phyloP scores from a whole-genome alignment of 495 filamentous ascomycete genomes.

The Glutinoglossum americanum region DNA sequence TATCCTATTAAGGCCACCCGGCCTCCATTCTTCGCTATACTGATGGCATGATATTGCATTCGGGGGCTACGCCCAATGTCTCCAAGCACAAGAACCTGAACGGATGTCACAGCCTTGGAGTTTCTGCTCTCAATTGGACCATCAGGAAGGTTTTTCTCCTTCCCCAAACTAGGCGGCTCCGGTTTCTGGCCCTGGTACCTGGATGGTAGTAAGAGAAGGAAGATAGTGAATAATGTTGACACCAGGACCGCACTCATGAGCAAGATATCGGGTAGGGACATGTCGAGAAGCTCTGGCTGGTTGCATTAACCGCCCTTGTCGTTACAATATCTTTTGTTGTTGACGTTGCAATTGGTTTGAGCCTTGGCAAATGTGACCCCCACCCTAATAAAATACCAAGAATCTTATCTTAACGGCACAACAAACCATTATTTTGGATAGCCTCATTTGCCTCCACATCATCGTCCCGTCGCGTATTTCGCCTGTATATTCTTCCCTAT shows the following conservation, averaged over 20 bases:
- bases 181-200: slow-evolving; percentile 16
- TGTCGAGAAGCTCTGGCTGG: neutral
- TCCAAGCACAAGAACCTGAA: slow-evolving; percentile 87
- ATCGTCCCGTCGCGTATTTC: too few relatives aligned
- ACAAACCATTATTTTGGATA: neutral
- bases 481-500: too few relatives aligned
- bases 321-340: too few relatives aligned
- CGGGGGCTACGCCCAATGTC: slow-evolving; percentile 91
- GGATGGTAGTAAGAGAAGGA: slow-evolving; percentile 29
- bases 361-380: neutral
- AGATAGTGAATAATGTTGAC: slow-evolving; percentile 26
- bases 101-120: slow-evolving; percentile 21
- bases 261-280: slow-evolving; percentile 1
- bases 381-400: too few relatives aligned
- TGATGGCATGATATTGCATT: slow-evolving; percentile 97
- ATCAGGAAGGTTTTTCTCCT: neutral
- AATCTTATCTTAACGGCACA: neutral
- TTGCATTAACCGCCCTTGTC: neutral
- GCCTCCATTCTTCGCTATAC: slow-evolving; percentile 66
- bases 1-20: slow-evolving; percentile 78
- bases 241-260: slow-evolving; percentile 20
- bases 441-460: neutral
- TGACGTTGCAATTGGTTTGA: too few relatives aligned
- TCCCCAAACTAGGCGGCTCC: neutral
- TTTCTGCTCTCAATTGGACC: neutral